Percentiles rank a stretch among this genome's conserved stretches.
Conservation (phyloP, 768 basidiomycete species). For the Tremella mesenterica region DNA sequence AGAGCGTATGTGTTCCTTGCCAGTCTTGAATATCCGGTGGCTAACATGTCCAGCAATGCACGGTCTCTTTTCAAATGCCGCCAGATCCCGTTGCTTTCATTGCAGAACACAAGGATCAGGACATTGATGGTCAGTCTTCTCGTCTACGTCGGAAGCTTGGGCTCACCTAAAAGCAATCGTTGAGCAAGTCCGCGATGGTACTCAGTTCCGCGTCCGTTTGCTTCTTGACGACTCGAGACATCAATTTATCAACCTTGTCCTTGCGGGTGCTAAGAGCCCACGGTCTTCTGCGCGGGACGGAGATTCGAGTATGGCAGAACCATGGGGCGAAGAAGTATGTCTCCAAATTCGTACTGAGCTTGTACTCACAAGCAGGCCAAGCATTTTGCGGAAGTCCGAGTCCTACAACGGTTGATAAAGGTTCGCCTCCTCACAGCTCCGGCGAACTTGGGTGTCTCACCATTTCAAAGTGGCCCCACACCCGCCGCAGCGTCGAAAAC, state of each 20-base stretch:
- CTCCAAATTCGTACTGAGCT: not conserved
- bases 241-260: conserved; percentile 69
- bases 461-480: conserved; percentile 66
- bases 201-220: conserved; percentile 77
- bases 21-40: not conserved
- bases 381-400: conserved; percentile 68
- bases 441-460: conserved; percentile 68
- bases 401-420: conserved; percentile 43
- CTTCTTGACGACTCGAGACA: conserved; percentile 82
- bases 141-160: not conserved
- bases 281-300: conserved; percentile 37
- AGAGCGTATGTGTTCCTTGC: conserved; percentile 27
- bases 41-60: conserved; percentile 52
- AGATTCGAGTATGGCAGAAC: conserved; percentile 50
- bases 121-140: conserved; percentile 65
- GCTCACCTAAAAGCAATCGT: conserved; percentile 60
- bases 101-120: conserved; percentile 80
- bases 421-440: conserved; percentile 43
- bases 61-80: conserved; percentile 79
- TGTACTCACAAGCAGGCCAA: conserved; percentile 56
- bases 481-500: conserved; percentile 55
- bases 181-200: conserved; percentile 87
- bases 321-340: conserved; percentile 79
- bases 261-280: conserved; percentile 44
- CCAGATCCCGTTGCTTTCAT: conserved; percentile 80